Conservation (phyloP, 2,329 filamentous ascomycete species). For the Pseudocercospora vitis region DNA sequence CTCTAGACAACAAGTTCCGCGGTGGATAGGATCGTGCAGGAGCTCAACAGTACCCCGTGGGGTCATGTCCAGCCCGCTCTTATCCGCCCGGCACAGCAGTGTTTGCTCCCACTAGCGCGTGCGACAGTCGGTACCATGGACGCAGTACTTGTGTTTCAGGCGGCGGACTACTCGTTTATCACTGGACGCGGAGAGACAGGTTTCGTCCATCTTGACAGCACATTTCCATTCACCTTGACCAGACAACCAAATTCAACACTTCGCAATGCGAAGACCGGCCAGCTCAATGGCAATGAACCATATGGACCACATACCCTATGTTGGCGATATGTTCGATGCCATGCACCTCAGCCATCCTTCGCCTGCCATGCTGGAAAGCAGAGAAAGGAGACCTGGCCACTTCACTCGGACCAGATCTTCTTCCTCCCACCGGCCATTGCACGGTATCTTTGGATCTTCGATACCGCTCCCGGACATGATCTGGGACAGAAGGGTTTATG, state of each 20-base stretch:
- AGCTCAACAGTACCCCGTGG: neutral
- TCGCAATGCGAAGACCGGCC: neutral
- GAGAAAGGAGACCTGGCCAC: neutral
- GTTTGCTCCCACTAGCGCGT: conserved; percentile 14
- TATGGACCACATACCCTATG: conserved; percentile 7
- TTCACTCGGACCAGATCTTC: conserved; percentile 1
- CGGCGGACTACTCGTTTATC: conserved; percentile 1
- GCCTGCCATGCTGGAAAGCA: conserved; percentile 7
- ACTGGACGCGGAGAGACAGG: conserved; percentile 7
- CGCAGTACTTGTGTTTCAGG: neutral
- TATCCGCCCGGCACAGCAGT: neutral
- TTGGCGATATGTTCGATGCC: conserved; percentile 15
- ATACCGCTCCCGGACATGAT: conserved; percentile 11
- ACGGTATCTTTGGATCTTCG: neutral
- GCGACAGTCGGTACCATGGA: conserved; percentile 9
- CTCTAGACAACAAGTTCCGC: neutral
- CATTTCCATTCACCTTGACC: neutral
- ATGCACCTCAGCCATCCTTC: conserved; percentile 14
- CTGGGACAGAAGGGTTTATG: conserved; percentile 12
- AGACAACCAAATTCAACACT: neutral
- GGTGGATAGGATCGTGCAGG: neutral
- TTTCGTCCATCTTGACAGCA: neutral
- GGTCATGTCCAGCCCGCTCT: neutral
- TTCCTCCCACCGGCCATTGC: neutral
- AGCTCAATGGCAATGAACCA: neutral